Evolutionary conservation across 2,329 filamentous ascomycete species (phyloP), one percentile per base, ranked within the genome.

Genomic region (Lizonia empirigonia): DNA sequence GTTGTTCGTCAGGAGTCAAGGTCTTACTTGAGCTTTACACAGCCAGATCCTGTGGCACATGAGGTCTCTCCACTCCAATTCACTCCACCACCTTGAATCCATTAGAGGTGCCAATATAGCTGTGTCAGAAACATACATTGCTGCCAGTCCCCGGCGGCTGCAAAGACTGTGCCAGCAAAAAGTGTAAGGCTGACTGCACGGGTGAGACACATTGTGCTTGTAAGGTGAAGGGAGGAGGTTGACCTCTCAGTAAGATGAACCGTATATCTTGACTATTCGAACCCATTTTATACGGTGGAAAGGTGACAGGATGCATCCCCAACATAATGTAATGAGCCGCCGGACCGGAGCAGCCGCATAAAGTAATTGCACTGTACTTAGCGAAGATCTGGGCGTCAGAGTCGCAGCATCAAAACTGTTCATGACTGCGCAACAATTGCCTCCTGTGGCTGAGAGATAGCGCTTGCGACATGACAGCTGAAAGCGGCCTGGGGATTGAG

Each of bases 11-110:
- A 4, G n/a, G 18, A 15, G 15, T 20, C 5, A n/a, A 16, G 2
- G 10, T 7, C 48, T 38, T 56, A 70, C 69, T 68, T 72, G 53
- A 72, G 44, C 40, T 61, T 56, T 1, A 72, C 68, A 38, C 70
- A 72, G 23, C 67, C 64, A 32, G 65, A 55, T 18, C 58, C 48
- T 8, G 63, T 45, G 12, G 29, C 59, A 48, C 69, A 72, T 16
- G 44, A 22, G 3, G 64, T 66, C 15, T 65, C 65, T 32, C 70
- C 69, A 8, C 45, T 44, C 49, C 53, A 71, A 35, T 44, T 64
- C 3, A 45, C 49, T 26, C 70, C 70, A 22, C 70, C 70, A 35
- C 70, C 68, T 71, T 16, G 8, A 16, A 16, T 13, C 10, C 6
- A 30, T 59, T 49, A 58, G 45, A 9, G 24, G 7, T 2, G 4